phyloP scores from a whole-genome alignment of 2,329 filamentous ascomycete genomes.

The Colletotrichum chlorophyti region DNA sequence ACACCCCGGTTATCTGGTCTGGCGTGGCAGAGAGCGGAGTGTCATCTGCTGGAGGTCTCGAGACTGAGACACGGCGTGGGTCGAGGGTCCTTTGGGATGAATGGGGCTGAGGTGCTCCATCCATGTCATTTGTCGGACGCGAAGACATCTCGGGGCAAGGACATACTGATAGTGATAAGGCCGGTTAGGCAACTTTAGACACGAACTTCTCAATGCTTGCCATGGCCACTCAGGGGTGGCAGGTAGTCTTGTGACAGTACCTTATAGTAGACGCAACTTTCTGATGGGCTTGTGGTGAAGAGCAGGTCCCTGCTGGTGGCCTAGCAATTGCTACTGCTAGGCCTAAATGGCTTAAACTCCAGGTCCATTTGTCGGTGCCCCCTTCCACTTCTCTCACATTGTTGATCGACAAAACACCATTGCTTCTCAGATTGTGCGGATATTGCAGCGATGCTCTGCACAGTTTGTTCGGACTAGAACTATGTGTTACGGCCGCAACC shows the following conservation, averaged over 20 bases:
- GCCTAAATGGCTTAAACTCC: background rate
- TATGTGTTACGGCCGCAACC: too few relatives aligned
- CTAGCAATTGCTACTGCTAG: constrained; percentile 12
- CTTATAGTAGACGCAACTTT: too few relatives aligned
- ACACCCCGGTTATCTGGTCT: background rate
- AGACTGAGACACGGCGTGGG: constrained; percentile 1
- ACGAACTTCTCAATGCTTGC: too few relatives aligned
- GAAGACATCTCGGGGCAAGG: background rate
- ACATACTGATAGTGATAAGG: too few relatives aligned
- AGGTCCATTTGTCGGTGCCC: too few relatives aligned
- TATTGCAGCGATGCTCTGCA: too few relatives aligned
- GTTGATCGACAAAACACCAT: too few relatives aligned
- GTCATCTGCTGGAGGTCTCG: background rate
- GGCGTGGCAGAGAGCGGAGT: background rate
- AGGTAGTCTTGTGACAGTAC: too few relatives aligned
- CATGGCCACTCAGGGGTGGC: too few relatives aligned
- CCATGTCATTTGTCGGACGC: background rate
- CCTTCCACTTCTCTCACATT: too few relatives aligned
- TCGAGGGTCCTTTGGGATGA: background rate
- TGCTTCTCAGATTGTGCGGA: too few relatives aligned
- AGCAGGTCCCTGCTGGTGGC: constrained; percentile 9
- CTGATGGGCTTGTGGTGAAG: background rate
- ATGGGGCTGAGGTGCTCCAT: background rate
- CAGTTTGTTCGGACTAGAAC: too few relatives aligned
- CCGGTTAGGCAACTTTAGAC: background rate